Evolutionary conservation across 2,329 filamentous ascomycete species (phyloP).

Genomic region (Zymoseptoria crescenta): DNA sequence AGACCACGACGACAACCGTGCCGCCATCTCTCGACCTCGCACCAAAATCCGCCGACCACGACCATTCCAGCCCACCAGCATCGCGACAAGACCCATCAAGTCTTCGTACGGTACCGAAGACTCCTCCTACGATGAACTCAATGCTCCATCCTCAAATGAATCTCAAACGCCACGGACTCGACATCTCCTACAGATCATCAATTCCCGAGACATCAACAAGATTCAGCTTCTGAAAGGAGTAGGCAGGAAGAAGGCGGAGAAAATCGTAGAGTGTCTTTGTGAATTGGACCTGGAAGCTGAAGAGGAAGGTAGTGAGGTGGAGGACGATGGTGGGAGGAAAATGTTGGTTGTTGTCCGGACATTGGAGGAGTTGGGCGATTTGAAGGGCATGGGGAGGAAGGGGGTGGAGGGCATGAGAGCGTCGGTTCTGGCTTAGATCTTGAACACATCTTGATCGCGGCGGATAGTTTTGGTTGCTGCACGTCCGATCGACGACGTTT

Average conservation of each 20-base stretch:
- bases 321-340: slow-evolving; percentile 40
- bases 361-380: slow-evolving; percentile 36
- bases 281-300: slow-evolving; percentile 36
- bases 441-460: not conserved
- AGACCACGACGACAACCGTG: slow-evolving; percentile 23
- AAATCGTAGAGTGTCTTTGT: slow-evolving; percentile 42
- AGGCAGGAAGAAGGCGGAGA: slow-evolving; percentile 61
- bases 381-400: slow-evolving; percentile 44
- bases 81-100: not conserved
- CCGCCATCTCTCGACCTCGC: slow-evolving; percentile 26
- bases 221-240: slow-evolving; percentile 64
- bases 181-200: slow-evolving; percentile 61
- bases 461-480: not conserved
- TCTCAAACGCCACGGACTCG: slow-evolving; percentile 50
- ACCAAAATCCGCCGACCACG: slow-evolving; percentile 29
- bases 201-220: slow-evolving; percentile 58
- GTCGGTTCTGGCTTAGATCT: slow-evolving; percentile 26
- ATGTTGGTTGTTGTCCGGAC: slow-evolving; percentile 33
- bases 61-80: not conserved
- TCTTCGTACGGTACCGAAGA: not conserved
- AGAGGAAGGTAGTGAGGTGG: slow-evolving; percentile 33
- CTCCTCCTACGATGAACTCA: not conserved
- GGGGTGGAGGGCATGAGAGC: slow-evolving; percentile 45
- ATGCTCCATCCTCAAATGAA: slow-evolving; percentile 27
- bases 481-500: not conserved